phyloP scores from a whole-genome alignment of 2,329 filamentous ascomycete genomes.

The Colletotrichum neosansevieriae region DNA sequence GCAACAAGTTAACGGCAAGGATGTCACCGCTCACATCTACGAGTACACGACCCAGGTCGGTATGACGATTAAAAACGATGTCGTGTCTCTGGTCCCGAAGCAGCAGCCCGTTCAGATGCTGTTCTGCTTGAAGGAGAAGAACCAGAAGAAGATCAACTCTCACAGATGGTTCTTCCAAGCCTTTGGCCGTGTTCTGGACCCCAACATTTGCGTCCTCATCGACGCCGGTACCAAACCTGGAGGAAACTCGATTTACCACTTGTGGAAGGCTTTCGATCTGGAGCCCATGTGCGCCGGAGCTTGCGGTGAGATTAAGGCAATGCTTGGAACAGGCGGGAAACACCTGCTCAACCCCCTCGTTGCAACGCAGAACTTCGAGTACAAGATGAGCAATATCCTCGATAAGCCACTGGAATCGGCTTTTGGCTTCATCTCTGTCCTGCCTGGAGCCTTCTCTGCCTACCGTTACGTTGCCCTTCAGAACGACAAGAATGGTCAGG shows the following conservation, averaged over 20 bases:
- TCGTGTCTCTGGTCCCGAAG: slow-evolving; percentile 86
- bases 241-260: slow-evolving; percentile 93
- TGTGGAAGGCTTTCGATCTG: slow-evolving; percentile 98
- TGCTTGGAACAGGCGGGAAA: slow-evolving; percentile 86
- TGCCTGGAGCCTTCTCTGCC: slow-evolving; percentile 98
- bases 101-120: slow-evolving; percentile 95
- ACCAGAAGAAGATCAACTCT: slow-evolving; percentile 99
- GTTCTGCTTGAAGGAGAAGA: slow-evolving; percentile 99
- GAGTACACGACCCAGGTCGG: slow-evolving; percentile 92
- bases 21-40: slow-evolving; percentile 97
- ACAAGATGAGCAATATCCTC: slow-evolving; percentile 99
- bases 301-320: slow-evolving; percentile 98
- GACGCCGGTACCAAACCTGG: slow-evolving; percentile 97
- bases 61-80: slow-evolving; percentile 88
- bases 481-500: slow-evolving; percentile 94
- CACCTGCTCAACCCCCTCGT: slow-evolving; percentile 94
- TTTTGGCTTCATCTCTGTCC: slow-evolving; percentile 96
- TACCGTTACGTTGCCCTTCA: slow-evolving; percentile 95
- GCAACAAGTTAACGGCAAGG: slow-evolving; percentile 95
- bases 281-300: slow-evolving; percentile 98
- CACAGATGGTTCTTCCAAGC: slow-evolving; percentile 99
- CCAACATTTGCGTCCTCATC: slow-evolving; percentile 95
- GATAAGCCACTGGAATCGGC: slow-evolving; percentile 98
- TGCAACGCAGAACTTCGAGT: slow-evolving; percentile 98
- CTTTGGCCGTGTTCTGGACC: slow-evolving; percentile 90